A percentile compares a stretch with the other conserved stretches of the same genome.
These are phyloP conservation scores for Letharia columbiana DNA, from an alignment of 495 filamentous ascomycete genomes.

Conservation along the genomic window DNA sequence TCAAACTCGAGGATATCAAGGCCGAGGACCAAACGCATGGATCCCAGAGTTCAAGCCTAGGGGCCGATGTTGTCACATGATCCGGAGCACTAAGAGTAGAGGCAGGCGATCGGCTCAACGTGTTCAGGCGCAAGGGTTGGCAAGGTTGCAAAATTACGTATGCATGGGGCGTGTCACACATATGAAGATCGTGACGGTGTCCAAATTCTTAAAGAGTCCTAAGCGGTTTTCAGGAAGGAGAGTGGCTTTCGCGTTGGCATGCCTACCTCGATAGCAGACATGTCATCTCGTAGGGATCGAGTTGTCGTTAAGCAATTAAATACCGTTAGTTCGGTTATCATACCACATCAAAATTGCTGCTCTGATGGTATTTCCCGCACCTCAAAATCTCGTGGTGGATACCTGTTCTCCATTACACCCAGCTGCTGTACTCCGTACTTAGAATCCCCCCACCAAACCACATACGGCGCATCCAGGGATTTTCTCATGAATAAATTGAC, in stretches of 20 bases:
- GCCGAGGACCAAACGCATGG: slow-evolving; percentile 28
- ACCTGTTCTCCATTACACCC: no score
- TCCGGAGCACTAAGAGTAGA: not conserved
- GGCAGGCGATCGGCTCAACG: not conserved
- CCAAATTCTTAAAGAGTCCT: not conserved
- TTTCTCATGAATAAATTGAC: slow-evolving; percentile 10
- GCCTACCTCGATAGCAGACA: not conserved
- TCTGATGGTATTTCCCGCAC: not conserved
- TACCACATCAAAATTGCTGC: not conserved
- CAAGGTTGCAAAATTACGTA: not conserved
- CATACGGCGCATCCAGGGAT: not conserved
- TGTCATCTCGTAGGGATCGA: not conserved
- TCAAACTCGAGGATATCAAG: slow-evolving; percentile 25
- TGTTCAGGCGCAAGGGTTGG: not conserved
- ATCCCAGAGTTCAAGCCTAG: slow-evolving; percentile 27
- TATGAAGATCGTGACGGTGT: not conserved
- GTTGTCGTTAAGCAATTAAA: not conserved
- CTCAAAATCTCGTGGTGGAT: not conserved
- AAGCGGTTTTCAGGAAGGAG: not conserved
- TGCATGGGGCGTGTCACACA: not conserved
- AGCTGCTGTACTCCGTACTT: not conserved
- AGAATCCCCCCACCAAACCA: not conserved
- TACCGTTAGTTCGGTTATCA: not conserved
- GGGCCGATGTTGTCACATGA: slow-evolving; percentile 26
- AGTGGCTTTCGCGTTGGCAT: not conserved